phyloP scores from a whole-genome alignment of 2,329 filamentous ascomycete genomes.

The Helotiales sp. region DNA sequence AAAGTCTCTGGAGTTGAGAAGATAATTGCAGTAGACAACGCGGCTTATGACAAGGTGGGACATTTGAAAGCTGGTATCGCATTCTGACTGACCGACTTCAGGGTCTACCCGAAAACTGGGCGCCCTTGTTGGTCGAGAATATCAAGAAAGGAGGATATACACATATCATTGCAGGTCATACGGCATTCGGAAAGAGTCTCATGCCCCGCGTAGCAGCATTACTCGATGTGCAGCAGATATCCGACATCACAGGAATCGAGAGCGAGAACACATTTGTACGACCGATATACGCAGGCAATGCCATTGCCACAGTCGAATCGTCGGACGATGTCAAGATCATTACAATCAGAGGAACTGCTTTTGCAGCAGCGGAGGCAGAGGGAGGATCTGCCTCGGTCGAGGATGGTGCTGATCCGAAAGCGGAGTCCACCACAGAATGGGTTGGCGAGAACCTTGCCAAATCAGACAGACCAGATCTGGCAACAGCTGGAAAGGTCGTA shows the following conservation, averaged over 20 bases:
- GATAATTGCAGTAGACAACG: constrained; percentile 84
- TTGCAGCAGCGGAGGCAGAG: constrained; percentile 70
- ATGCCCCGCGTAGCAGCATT: constrained; percentile 89
- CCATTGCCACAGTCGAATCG: constrained; percentile 93
- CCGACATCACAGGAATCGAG: constrained; percentile 85
- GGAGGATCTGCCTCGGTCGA: constrained; percentile 76
- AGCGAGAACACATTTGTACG: constrained; percentile 92
- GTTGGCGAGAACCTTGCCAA: constrained; percentile 90
- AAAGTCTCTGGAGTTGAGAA: constrained; percentile 92
- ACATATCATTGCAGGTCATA: constrained; percentile 87
- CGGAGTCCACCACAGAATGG: constrained; percentile 76
- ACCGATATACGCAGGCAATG: constrained; percentile 97
- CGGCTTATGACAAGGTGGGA: constrained; percentile 83
- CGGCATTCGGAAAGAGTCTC: constrained; percentile 94
- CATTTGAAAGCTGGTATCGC: neutral
- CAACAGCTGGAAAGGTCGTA: constrained; percentile 85
- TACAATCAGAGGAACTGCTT: constrained; percentile 91
- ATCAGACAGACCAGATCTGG: constrained; percentile 90
- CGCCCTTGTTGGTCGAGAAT: constrained; percentile 91
- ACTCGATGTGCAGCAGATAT: constrained; percentile 89
- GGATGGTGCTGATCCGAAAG: constrained; percentile 82
- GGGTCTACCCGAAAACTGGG: constrained; percentile 92
- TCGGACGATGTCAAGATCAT: constrained; percentile 82
- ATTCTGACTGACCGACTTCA: constrained; percentile 36
- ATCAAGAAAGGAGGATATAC: constrained; percentile 95